Base-by-base conservation (phyloP, 306 rosid genomes). In the Castanopsis chinensis region DNA sequence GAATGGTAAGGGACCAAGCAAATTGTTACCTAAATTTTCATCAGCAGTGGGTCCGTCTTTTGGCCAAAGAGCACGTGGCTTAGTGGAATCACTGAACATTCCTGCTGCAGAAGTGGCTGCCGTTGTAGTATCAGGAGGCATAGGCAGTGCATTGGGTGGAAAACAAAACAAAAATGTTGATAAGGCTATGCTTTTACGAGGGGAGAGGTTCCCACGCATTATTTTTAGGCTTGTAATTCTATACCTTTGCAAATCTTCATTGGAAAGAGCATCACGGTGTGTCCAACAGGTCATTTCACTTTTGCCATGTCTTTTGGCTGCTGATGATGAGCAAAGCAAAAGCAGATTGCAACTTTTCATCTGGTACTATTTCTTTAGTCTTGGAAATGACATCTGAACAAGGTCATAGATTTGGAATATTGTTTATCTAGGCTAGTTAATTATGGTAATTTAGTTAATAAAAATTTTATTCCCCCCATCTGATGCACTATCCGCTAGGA, bases 21-120 rank as follows among this genome's bases (percentile, higher is more conserved):
- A 84, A 82, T 52, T 54, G 52, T 87, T 89, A 73, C 86, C 94
- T 23, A 95, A 93, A 82, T 79, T 91, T 61, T 87, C 99, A 5
- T 76, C 92, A 69, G 71, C 88, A 14, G 81, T 78, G 21, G 91
- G 93, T 76, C 98, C 99, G 5, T 84, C 98, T 80, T 84, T 95
- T 57, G 92, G 99, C 75, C 99, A 95, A 85, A 89, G 99, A 86
- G 99, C 99, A 21, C 99, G 99, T 71, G 99, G 94, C 80, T 89
- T 95, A 78, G 98, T 95, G 58, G 99, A 95, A 87, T 95, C 99
- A 43, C 85, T 95, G 79, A 95, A 95, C 86, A 93, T 92, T 91
- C 99, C 99, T 74, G 99, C 98, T 77, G 99, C 97, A 17, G 99
- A 95, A 90, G 97, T 95, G 86, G 99, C 99, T 83, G 97, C 99